A percentile compares a stretch with the other conserved stretches of the same genome.
Evolutionary conservation across 2,329 filamentous ascomycete species (phyloP).

Genomic region (Neofusicoccum laricinum): DNA sequence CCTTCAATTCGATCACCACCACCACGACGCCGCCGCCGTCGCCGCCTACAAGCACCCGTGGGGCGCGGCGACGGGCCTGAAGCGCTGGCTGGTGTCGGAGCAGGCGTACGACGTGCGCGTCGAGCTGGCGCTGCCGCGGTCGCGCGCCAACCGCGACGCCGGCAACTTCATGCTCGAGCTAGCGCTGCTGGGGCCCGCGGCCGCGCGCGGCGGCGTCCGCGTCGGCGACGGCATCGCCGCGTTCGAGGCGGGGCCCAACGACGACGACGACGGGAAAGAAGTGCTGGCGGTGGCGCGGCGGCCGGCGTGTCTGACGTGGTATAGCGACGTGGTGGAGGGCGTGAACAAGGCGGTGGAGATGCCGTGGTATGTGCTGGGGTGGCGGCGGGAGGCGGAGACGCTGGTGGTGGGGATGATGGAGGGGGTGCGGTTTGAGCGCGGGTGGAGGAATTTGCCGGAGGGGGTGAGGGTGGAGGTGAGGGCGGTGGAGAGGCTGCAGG

Average conservation of each 20-base stretch:
- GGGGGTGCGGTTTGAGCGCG: constrained; percentile 61
- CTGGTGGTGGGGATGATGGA: constrained; percentile 73
- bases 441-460: constrained; percentile 53
- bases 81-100: constrained; percentile 58
- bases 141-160: constrained; percentile 67
- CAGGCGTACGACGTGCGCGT: constrained; percentile 86
- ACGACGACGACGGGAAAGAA: neutral
- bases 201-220: neutral
- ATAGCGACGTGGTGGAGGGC: constrained; percentile 64
- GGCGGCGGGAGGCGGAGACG: constrained; percentile 60
- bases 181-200: constrained; percentile 53
- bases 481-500: constrained; percentile 66
- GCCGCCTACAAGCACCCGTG: constrained; percentile 32
- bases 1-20: constrained; percentile 57
- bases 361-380: constrained; percentile 67
- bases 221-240: neutral
- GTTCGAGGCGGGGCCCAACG: neutral
- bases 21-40: neutral
- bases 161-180: constrained; percentile 96
- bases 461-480: constrained; percentile 65
- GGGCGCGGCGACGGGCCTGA: constrained; percentile 36
- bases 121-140: constrained; percentile 72
- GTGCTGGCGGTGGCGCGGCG: constrained; percentile 38
- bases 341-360: constrained; percentile 62
- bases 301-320: constrained; percentile 76